Evolutionary conservation across 2,329 filamentous ascomycete species (phyloP), one percentile per base, ranked within the genome.

Genomic region (Nemania sp.): DNA sequence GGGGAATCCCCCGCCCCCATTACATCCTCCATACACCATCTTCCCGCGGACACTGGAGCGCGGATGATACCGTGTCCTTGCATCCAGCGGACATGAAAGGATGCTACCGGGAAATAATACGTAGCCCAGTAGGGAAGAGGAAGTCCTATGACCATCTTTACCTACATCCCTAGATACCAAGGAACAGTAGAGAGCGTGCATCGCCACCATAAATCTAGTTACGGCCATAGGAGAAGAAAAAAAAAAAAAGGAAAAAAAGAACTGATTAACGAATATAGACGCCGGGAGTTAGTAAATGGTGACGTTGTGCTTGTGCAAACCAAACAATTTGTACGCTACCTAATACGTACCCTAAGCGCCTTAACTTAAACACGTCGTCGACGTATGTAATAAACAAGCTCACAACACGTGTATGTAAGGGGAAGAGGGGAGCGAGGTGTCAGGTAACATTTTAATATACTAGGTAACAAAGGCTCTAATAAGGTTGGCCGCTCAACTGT

Each of bases 51-150:
- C 35, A 18, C 49, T 55, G 49, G 49, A 51, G 29, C 38, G 65
- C 55, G 62, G 57, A 66, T 58, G 52, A 54, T 62, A 65, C 65
- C 27, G 49, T 55, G 18, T 51, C 54, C 38, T 62, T 54, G 61
- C 51, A 57, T 55, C 15, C 20, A 29, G 27, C 24, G 47, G 24
- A 11, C 38, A 20, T 35, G 26, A 35, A 58, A 65, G 56, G 52
- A 64, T 58, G 52, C 38, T 49, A 58, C 57, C 45, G 54, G 43
- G n/a, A 45, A 57, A 61, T 38, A 35, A n/a, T n/a, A n/a, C n/a
- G n/a, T n/a, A n/a, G 41, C 32, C 7, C 32, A 38, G 38, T 29
- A 43, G 56, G n/a, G 54, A 32, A 20, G 43, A 29, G 24, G 27
- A 20, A 38, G 57, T 51, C 53, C 47, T 52, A 35, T 51, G 59